Conservation (phyloP, 1,284 basidiomycete species). For the Cryptococcus jaspeensis region DNA sequence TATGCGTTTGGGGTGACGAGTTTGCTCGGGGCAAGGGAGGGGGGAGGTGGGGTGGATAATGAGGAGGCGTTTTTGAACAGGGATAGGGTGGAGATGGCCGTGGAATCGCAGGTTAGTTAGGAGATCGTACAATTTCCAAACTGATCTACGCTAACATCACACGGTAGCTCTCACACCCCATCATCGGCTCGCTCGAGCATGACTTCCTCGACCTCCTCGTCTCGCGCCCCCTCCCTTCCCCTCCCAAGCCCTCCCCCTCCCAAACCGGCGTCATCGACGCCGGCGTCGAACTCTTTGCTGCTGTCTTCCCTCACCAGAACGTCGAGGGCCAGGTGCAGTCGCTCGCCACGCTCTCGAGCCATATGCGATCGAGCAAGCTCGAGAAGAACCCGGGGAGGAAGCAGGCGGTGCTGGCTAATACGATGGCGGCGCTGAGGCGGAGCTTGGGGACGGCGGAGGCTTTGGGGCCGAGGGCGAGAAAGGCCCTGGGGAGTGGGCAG, state of each 20-base stretch:
- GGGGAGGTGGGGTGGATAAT: slow-evolving; percentile 36
- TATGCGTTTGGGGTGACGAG: slow-evolving; percentile 91
- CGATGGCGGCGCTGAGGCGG: slow-evolving; percentile 74
- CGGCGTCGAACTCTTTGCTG: slow-evolving; percentile 80
- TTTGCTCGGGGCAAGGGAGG: slow-evolving; percentile 52
- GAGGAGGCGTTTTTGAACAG: slow-evolving; percentile 67
- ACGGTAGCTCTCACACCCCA: slow-evolving; percentile 68
- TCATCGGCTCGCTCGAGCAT: slow-evolving; percentile 81
- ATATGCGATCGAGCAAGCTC: slow-evolving; percentile 70
- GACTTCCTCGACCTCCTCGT: slow-evolving; percentile 74
- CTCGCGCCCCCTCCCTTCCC: slow-evolving; percentile 14
- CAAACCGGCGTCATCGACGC: slow-evolving; percentile 84
- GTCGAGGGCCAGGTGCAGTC: slow-evolving; percentile 65
- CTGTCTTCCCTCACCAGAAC: slow-evolving; percentile 76
- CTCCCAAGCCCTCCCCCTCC: slow-evolving; percentile 63
- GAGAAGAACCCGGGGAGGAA: slow-evolving; percentile 88
- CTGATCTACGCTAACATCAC: slow-evolving; percentile 6
- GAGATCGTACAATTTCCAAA: too few species aligned
- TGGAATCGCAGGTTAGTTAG: slow-evolving; percentile 66
- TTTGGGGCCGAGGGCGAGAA: slow-evolving; percentile 59
- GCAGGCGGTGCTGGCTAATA: slow-evolving; percentile 81
- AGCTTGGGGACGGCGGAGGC: slow-evolving; percentile 64
- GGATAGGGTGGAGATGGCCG: slow-evolving; percentile 71
- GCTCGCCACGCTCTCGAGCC: slow-evolving; percentile 63
- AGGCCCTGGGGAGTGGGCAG: slow-evolving; percentile 67